Conservation (phyloP, 106 monocot genomes). For the Ottelia alismoides region DNA sequence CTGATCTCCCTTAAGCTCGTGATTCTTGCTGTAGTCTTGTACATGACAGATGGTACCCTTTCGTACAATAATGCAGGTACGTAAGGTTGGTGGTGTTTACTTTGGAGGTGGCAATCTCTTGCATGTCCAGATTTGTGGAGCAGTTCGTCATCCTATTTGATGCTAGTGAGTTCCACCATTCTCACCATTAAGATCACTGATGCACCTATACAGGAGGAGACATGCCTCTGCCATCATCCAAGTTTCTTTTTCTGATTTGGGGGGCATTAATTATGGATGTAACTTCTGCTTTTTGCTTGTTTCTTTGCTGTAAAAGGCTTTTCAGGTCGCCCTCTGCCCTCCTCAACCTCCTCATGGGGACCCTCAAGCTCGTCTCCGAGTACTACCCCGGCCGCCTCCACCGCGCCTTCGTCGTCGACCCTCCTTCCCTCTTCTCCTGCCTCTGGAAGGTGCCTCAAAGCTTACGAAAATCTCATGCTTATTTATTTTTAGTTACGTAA, state of each 20-base stretch:
- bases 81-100: conserved; percentile 87
- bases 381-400: conserved; percentile 66
- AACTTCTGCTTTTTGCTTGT: neutral
- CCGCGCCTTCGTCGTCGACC: conserved; percentile 53
- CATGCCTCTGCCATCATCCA: too few species aligned
- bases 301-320: conserved; percentile 25
- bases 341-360: conserved; percentile 48
- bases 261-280: neutral
- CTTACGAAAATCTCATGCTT: too few species aligned
- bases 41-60: too few species aligned
- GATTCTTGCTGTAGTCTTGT: too few species aligned
- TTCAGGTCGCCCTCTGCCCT: conserved; percentile 56
- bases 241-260: too few species aligned
- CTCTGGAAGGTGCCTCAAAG: conserved; percentile 72
- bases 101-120: conserved; percentile 71
- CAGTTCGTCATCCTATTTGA: conserved; percentile 85
- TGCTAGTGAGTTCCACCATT: conserved; percentile 46
- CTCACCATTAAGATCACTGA: neutral
- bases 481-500: too few species aligned
- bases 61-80: conserved; percentile 22
- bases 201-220: too few species aligned
- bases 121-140: conserved; percentile 74
- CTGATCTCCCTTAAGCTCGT: too few species aligned
- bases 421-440: conserved; percentile 56
- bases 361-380: conserved; percentile 54